Evolutionary conservation across 345 rosid genomes (phyloP).

Genomic region (Eucalyptus dawsonii): DNA sequence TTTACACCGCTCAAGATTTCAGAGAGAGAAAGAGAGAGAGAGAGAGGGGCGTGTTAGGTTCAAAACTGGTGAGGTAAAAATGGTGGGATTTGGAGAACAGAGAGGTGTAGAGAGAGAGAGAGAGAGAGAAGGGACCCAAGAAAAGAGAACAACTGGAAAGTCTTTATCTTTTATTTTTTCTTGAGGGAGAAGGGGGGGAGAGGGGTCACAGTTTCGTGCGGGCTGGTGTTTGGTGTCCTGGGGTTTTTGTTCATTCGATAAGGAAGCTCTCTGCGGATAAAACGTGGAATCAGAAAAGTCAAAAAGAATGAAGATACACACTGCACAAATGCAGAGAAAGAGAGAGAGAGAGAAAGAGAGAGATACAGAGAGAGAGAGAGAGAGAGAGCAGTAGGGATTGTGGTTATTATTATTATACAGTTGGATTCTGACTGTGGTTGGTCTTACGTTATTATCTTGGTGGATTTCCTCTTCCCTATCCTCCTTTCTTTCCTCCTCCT

Average conservation of each 20-base stretch:
- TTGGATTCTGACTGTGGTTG: slow-evolving; percentile 12
- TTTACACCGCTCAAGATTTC: background rate
- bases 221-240: background rate
- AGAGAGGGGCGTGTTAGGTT: background rate
- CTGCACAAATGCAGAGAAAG: background rate
- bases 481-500: background rate
- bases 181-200: background rate
- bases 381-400: background rate
- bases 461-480: background rate
- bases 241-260: slow-evolving; percentile 19
- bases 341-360: background rate
- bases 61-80: background rate
- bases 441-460: slow-evolving; percentile 24
- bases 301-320: background rate
- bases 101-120: background rate
- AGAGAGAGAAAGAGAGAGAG: background rate
- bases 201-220: slow-evolving; percentile 2
- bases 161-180: background rate
- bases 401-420: background rate
- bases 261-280: slow-evolving; percentile 15
- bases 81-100: background rate
- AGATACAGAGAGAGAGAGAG: background rate
- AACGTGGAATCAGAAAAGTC: background rate
- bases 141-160: background rate
- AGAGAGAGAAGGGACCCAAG: background rate